Conservation (phyloP, 805 yeast genomes). For the Hyphopichia homilentoma region DNA sequence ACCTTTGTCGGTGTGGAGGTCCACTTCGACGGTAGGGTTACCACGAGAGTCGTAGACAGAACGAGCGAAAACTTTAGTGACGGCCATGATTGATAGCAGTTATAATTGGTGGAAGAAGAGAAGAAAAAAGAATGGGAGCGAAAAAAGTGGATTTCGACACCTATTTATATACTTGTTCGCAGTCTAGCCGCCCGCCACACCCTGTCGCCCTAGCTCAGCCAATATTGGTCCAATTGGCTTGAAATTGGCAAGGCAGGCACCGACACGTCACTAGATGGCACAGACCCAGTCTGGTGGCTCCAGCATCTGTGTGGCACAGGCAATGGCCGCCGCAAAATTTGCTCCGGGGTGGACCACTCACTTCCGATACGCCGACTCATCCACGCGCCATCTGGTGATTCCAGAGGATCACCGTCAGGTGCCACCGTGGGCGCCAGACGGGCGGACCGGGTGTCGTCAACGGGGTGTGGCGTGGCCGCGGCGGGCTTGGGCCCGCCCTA, state of each 20-base stretch:
- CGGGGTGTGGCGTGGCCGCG: no score
- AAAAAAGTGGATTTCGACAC: no score
- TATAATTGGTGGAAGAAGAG: slow-evolving; percentile 4
- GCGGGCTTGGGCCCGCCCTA: no score
- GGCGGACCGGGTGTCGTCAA: slow-evolving; percentile 4
- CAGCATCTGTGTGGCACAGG: no score
- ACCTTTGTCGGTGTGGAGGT: slow-evolving; percentile 88
- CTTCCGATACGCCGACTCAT: slow-evolving; percentile 21
- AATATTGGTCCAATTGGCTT: no score
- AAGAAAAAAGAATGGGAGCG: slow-evolving; percentile 2
- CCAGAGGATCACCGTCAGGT: slow-evolving; percentile 1
- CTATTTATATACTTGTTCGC: no score
- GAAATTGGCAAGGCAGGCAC: no score
- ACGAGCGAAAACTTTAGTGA: slow-evolving; percentile 87
- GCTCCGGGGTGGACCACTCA: slow-evolving; percentile 20
- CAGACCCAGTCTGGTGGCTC: no score
- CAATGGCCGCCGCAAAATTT: no score
- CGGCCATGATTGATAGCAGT: slow-evolving; percentile 55
- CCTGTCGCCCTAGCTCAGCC: no score
- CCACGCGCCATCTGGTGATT: slow-evolving; percentile 2
- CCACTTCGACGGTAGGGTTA: slow-evolving; percentile 99
- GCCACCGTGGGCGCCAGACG: slow-evolving; percentile 2
- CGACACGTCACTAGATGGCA: no score
- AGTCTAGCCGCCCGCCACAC: no score
- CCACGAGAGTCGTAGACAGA: slow-evolving; percentile 99